Evolutionary conservation across 2,329 filamentous ascomycete genomes (phyloP), one percentile per base, ranked within the genome.

Genomic region (Xylaria sp.): DNA sequence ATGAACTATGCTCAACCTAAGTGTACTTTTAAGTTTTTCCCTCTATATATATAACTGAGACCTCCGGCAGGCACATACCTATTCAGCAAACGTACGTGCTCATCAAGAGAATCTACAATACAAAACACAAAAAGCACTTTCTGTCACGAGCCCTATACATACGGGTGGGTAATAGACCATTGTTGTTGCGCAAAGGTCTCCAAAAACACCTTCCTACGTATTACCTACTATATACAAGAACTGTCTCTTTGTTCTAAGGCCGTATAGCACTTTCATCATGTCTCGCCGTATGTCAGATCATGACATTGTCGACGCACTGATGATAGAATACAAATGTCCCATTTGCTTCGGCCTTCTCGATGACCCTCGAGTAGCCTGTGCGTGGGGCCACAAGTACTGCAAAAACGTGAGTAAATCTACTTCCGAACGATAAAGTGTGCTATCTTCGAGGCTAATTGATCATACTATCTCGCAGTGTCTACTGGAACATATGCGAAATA

Each of bases 371-470:
- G 2, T 27, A 50, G 19, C 48, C 34, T 61, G 63, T 11, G 0
- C 21, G 19, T 65, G 63, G 63, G 56, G 63, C 24, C 56, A 65
- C 12, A 39, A 30, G n/a, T 60, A 56, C 30, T 65, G 63, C n/a
- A 61, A n/a, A 7, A 24, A 34, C 2, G 63, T 61, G 14, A 61
- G 56, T 39, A 7, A 36, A 3, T 39, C 12, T n/a, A 36, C 19
- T 14, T 30, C n/a, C 14, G 36, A 45, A 34, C 9, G 7, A 9
- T 32, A 4, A 4, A 12, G 32, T 0, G 7, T 17, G 2, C 39
- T 11, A 2, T 55, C n/a, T 27, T 2, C 14, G 21, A 50, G 21
- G 9, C 51, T 64, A 42, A 64, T 19, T 51, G 19, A 21, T 27
- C 6, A 9, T 57, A 6, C n/a, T 17, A 58, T 30, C 21, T 21